These are phyloP conservation scores for Kwoniella shivajii DNA, from an alignment of 1,284 basidiomycete genomes.

Conservation along the genomic window DNA sequence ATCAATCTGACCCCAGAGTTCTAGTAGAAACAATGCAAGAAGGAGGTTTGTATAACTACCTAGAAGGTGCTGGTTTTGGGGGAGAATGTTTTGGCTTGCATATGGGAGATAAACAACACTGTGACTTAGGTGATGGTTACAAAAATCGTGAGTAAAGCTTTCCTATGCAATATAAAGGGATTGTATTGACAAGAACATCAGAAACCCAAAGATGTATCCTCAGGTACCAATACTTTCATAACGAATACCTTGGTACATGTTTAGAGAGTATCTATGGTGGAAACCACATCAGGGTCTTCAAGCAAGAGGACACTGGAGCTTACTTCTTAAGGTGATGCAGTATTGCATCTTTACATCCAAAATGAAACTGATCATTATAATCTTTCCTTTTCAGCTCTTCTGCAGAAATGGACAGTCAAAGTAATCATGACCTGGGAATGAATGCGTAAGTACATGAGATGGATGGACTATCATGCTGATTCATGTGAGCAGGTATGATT, in stretches of 20 bases:
- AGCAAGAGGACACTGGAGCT: slow-evolving; percentile 23
- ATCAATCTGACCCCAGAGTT: slow-evolving; percentile 17
- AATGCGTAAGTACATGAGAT: slow-evolving; percentile 14
- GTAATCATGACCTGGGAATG: slow-evolving; percentile 13
- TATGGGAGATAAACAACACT: slow-evolving; percentile 19
- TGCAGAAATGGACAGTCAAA: slow-evolving; percentile 11
- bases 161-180: not conserved
- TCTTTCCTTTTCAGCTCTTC: slow-evolving; percentile 16
- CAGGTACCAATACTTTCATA: slow-evolving; percentile 25
- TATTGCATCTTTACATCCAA: not conserved
- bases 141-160: slow-evolving; percentile 21
- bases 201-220: slow-evolving; percentile 21
- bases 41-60: slow-evolving; percentile 28
- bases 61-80: slow-evolving; percentile 22
- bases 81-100: slow-evolving; percentile 25
- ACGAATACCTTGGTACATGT: slow-evolving; percentile 23
- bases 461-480: not conserved
- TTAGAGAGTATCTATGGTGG: slow-evolving; percentile 26
- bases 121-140: slow-evolving; percentile 23
- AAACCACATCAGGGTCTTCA: slow-evolving; percentile 24
- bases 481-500: not conserved
- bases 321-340: slow-evolving; percentile 17
- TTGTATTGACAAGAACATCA: slow-evolving; percentile 1
- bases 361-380: not conserved
- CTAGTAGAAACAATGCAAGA: slow-evolving; percentile 16